Conservation (phyloP, 2,329 filamentous ascomycete genomes). For the Ascochyta clinopodiicola region DNA sequence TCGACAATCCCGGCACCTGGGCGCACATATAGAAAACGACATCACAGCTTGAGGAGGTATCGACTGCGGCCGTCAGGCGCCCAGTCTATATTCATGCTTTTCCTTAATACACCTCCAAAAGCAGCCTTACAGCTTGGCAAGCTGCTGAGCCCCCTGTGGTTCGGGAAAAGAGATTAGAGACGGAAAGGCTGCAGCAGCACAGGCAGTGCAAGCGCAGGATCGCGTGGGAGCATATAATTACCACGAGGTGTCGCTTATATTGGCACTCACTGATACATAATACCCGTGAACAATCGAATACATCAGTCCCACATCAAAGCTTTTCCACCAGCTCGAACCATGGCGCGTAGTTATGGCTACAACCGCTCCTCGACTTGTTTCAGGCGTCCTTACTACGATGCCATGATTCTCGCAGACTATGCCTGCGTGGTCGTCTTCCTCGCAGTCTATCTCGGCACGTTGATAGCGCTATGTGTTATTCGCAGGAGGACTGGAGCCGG, state of each 20-base stretch:
- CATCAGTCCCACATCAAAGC: neutral
- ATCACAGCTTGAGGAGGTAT: neutral
- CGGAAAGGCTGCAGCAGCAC: constrained; percentile 16
- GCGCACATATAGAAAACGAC: neutral
- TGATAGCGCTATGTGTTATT: constrained; percentile 23
- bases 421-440: constrained; percentile 11
- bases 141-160: constrained; percentile 20
- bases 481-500: constrained; percentile 28
- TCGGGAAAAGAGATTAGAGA: constrained; percentile 19
- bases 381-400: neutral
- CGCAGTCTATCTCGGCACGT: constrained; percentile 21
- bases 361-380: constrained; percentile 9
- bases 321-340: neutral
- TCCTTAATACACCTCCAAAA: neutral
- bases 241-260: neutral
- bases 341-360: constrained; percentile 1
- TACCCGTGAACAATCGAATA: neutral
- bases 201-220: constrained; percentile 4
- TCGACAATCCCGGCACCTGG: neutral
- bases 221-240: neutral
- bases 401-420: neutral
- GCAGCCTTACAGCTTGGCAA: constrained; percentile 24
- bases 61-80: constrained; percentile 3
- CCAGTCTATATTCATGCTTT: constrained; percentile 1
- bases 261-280: neutral